phyloP scores from a whole-genome alignment of 768 basidiomycete species.

The Mycena polygramma region DNA sequence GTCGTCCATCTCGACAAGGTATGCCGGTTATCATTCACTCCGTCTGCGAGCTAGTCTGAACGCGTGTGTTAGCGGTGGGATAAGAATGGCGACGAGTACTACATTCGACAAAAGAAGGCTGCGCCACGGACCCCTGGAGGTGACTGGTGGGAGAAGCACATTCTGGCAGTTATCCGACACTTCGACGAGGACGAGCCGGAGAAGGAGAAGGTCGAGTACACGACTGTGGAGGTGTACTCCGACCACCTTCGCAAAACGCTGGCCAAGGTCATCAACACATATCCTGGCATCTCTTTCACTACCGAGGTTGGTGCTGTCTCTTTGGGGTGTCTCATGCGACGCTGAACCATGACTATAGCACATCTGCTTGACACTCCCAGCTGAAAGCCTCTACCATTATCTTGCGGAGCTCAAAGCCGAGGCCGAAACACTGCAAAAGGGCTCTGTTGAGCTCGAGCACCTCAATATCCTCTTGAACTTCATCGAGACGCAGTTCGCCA shows the following conservation, averaged over 20 bases:
- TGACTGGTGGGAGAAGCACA: slow-evolving; percentile 32
- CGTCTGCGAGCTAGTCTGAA: neutral
- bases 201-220: slow-evolving; percentile 23
- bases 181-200: slow-evolving; percentile 25
- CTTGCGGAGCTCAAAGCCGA: slow-evolving; percentile 23
- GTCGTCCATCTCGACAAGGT: slow-evolving; percentile 34
- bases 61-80: slow-evolving; percentile 23
- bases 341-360: slow-evolving; percentile 9
- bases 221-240: slow-evolving; percentile 33
- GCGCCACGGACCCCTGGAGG: slow-evolving; percentile 11
- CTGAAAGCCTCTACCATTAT: slow-evolving; percentile 28
- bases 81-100: slow-evolving; percentile 34
- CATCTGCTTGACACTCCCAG: slow-evolving; percentile 23
- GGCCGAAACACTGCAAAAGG: slow-evolving; percentile 23
- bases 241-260: slow-evolving; percentile 20
- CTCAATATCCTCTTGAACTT: slow-evolving; percentile 27
- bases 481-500: slow-evolving; percentile 29
- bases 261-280: slow-evolving; percentile 20
- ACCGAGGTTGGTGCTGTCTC: slow-evolving; percentile 19
- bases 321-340: neutral
- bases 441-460: slow-evolving; percentile 27
- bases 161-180: slow-evolving; percentile 31
- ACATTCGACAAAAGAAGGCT: slow-evolving; percentile 29
- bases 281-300: slow-evolving; percentile 29
- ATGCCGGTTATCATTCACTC: neutral